Conservation (phyloP, 1,139 yeast genomes). For the Suhomyces chickasaworum region DNA sequence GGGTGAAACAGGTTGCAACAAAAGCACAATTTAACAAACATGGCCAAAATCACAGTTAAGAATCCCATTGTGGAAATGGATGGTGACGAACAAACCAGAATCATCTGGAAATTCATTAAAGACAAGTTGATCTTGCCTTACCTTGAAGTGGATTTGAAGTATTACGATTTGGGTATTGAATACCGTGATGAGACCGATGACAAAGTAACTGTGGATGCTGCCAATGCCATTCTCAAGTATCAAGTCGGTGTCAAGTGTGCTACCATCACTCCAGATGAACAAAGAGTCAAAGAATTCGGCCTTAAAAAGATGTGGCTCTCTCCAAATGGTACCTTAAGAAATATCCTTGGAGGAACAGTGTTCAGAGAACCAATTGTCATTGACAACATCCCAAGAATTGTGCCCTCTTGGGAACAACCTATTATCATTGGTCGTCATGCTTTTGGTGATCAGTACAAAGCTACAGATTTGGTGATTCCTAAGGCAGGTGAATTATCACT, state of each 20-base stretch:
- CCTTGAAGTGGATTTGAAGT: slow-evolving; percentile 70
- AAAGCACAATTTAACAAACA: slow-evolving; percentile 1
- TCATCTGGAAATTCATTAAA: slow-evolving; percentile 78
- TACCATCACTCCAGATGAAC: slow-evolving; percentile 84
- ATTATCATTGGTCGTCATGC: slow-evolving; percentile 87
- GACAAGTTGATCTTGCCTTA: slow-evolving; percentile 69
- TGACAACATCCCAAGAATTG: slow-evolving; percentile 72
- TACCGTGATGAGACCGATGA: slow-evolving; percentile 74
- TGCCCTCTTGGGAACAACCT: slow-evolving; percentile 80
- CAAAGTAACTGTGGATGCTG: slow-evolving; percentile 73
- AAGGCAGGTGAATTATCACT: slow-evolving; percentile 70
- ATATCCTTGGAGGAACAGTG: slow-evolving; percentile 79
- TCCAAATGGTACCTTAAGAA: slow-evolving; percentile 84
- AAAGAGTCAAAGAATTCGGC: slow-evolving; percentile 72
- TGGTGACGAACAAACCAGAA: slow-evolving; percentile 87
- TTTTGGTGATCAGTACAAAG: slow-evolving; percentile 82
- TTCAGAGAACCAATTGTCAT: slow-evolving; percentile 83
- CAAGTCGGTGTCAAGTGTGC: slow-evolving; percentile 89
- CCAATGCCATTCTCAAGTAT: slow-evolving; percentile 69
- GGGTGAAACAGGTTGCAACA: neutral
- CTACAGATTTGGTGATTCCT: slow-evolving; percentile 70
- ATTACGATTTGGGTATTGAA: slow-evolving; percentile 73
- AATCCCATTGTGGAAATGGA: slow-evolving; percentile 80
- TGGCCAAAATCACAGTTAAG: slow-evolving; percentile 62
- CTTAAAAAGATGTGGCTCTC: slow-evolving; percentile 84